Base-by-base conservation (phyloP, 306 rosid species). In the Cicer judaicum region DNA sequence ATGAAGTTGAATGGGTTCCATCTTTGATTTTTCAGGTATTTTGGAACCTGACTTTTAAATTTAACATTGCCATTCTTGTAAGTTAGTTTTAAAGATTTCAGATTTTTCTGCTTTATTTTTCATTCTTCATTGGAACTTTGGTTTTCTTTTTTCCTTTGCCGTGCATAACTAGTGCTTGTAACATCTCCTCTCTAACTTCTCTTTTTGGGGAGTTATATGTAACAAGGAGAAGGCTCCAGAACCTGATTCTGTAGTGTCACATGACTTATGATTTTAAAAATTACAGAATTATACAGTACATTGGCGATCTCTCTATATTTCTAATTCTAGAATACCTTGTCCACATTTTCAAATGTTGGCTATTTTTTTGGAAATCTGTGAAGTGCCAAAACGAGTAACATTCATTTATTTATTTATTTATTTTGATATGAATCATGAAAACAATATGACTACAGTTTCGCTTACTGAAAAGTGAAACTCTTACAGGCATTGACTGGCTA, bases 1-100 rank as follows among this genome's bases (percentile, higher is more conserved):
- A 95, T 7, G 99, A 95, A 77, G 42, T 89, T 24, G 98, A 95
- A 64, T 90, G 96, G 97, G 48, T 83, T 81, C 99, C 99, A 65
- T 92, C 99, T 64, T 80, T 75, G 4, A 92, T 95, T 71, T 95
- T 92, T 73, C 99, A 95, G 99, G 99, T 92, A 75, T 62, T 78
- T 79, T 42, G 55, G 41, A 70, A 64, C 44, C 52, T 41, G 14
- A 13, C 12, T 11, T 46, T 72, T 65, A 21, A 69, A 38, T 57
- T 47, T 44, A 7, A 43, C 59, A 10, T 16, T 74, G 64, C 46
- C 39, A 46, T 44, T 72, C 64, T 38, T 39, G 24, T 49, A 59
- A 68, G 56, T 12, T 39, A 59, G 61, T 71, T 70, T 53, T 68
- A 1, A 54, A 60, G 21, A 29, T 50, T 63, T 56, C 53, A 8